phyloP scores from a whole-genome alignment of 306 rosid species.

The Fragaria ananassa region DNA sequence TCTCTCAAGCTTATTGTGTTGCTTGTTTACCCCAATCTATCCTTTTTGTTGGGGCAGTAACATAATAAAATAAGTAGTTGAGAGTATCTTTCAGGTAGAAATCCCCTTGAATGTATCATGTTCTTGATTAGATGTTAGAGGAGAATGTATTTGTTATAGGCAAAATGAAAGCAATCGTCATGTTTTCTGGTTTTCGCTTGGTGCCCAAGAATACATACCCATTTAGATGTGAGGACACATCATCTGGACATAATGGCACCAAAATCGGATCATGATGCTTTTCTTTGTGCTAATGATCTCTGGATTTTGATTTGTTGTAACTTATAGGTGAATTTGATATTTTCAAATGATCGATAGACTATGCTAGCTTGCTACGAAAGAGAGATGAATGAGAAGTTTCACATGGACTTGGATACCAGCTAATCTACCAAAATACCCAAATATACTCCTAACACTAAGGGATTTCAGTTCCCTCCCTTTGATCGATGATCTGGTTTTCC shows the following conservation, averaged over 20 bases:
- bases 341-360: too few relatives aligned
- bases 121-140: neutral
- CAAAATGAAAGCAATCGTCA: neutral
- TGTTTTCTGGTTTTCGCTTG: neutral
- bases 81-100: constrained; percentile 3
- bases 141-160: neutral
- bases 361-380: too few relatives aligned
- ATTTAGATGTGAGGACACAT: neutral
- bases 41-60: neutral
- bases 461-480: too few relatives aligned
- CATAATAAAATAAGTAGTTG: neutral
- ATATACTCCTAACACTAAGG: too few relatives aligned
- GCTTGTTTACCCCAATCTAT: neutral
- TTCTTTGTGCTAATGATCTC: neutral
- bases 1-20: neutral
- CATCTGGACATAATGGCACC: neutral
- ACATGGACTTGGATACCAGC: too few relatives aligned
- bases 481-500: too few relatives aligned
- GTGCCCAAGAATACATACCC: neutral
- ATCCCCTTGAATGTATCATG: neutral
- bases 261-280: neutral
- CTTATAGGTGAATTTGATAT: neutral
- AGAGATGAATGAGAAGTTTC: too few relatives aligned
- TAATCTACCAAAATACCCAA: too few relatives aligned
- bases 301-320: neutral